Conservation (phyloP, 768 basidiomycete genomes). For the Russula vinacea region DNA sequence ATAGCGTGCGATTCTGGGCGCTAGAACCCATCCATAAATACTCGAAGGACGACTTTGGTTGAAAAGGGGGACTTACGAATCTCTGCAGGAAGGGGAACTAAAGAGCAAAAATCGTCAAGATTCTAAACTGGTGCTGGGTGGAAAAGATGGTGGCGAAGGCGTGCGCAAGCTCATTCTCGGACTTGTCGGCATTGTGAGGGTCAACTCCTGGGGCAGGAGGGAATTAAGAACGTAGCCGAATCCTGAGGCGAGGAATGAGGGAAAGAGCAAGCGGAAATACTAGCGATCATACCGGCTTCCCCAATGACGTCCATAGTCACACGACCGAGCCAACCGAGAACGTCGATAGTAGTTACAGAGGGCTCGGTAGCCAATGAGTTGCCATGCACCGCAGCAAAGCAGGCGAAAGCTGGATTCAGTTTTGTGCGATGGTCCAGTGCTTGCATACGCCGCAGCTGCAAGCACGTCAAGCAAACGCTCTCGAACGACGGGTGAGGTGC, state of each 20-base stretch:
- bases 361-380: constrained; percentile 14
- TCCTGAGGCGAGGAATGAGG: constrained; percentile 38
- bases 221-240: constrained; percentile 56
- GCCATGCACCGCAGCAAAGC: constrained; percentile 46
- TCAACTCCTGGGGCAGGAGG: constrained; percentile 41
- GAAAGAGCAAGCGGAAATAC: not conserved
- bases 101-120: constrained; percentile 51
- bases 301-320: constrained; percentile 78
- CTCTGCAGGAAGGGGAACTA: constrained; percentile 56
- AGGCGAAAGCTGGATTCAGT: constrained; percentile 54
- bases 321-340: constrained; percentile 60
- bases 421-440: constrained; percentile 39
- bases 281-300: constrained; percentile 48
- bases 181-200: constrained; percentile 35
- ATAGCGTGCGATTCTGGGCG: constrained; percentile 16
- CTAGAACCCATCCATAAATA: constrained; percentile 7
- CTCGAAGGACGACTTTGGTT: constrained; percentile 41
- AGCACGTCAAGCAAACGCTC: constrained; percentile 80
- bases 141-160: constrained; percentile 55
- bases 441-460: constrained; percentile 75
- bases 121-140: constrained; percentile 50
- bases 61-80: constrained; percentile 44
- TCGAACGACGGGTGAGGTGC: constrained; percentile 74
- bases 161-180: constrained; percentile 52
- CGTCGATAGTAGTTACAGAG: constrained; percentile 45